Base-by-base conservation (phyloP, 75 land plant species). In the Picea glauca region DNA sequence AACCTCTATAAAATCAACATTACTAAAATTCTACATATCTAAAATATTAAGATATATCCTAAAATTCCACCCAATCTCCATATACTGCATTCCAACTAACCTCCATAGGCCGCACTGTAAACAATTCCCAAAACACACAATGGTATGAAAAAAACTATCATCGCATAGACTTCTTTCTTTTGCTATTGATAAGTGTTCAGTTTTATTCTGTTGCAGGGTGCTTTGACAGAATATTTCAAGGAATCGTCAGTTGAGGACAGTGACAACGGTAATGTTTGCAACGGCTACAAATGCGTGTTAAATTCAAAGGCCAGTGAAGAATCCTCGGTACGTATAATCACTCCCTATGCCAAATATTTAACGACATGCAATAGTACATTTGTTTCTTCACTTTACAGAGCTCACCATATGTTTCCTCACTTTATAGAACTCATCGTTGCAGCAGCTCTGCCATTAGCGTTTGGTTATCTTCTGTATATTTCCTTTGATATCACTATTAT, bases 221-320 rank as follows among this genome's bases (percentile, higher is more conserved):
- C 61, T 80, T 26, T 83, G n/a, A 72, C 9, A 3, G 85, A 80
- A 46, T 85, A 86, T 60, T 86, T 84, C 59, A 74, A 76, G 18
- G 75, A 83, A 35, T 5, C 5, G 8, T 62, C 63, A 0, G 23
- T 18, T 7, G 59, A 62, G 13, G 83, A 59, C 35, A 70, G 17
- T 9, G 78, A 40, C 7, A 70, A 56, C 3, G 70, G 58, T 9
- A 50, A 72, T 43, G 79, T 62, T n/a, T 60, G 0, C 76, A 67
- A 58, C 1, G 86, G 81, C 6, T 88, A 91, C 68, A 88, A 81
- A 50, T 81, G 79, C 62, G 82, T 91, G 18, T 82, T 91, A 12
- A 79, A 80, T 58, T 87, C 88, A 26, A 86, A 88, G 78, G 79
- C 90, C 9, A 68, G 77, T 13, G 92, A 90, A 77, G 90, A 90